Percentiles rank a stretch among this genome's conserved stretches.
Evolutionary conservation across 371 early-diverging fungal species (phyloP).

Genomic region (Mortierella sp.): DNA sequence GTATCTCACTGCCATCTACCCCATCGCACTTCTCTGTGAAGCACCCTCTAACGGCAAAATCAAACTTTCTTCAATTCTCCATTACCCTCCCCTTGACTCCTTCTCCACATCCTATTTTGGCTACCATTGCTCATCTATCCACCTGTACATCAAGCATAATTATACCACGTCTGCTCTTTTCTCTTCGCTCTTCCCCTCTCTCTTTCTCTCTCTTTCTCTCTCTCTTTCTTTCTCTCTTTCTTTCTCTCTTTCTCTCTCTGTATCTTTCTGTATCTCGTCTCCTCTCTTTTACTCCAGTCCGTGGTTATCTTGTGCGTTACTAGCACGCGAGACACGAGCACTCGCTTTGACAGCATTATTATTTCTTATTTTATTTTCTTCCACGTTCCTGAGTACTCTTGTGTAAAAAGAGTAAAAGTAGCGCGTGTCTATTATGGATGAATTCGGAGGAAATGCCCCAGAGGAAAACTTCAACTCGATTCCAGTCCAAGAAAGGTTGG

Average conservation of each 20-base stretch:
- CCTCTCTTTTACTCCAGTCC: neutral
- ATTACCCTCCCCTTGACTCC: neutral
- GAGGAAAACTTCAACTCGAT: slow-evolving; percentile 79
- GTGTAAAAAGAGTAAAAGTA: neutral
- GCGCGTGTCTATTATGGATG: slow-evolving; percentile 42
- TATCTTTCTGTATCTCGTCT: neutral
- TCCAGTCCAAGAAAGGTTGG: slow-evolving; percentile 74
- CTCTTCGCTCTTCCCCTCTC: neutral
- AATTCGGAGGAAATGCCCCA: slow-evolving; percentile 46
- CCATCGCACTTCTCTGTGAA: neutral
- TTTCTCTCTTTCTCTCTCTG: neutral
- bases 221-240: neutral
- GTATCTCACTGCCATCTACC: neutral
- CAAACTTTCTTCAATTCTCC: neutral
- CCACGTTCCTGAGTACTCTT: slow-evolving; percentile 5
- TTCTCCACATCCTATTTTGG: slow-evolving; percentile 18
- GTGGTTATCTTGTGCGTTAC: neutral
- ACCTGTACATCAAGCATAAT: neutral
- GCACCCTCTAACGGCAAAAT: neutral
- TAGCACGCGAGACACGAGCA: neutral
- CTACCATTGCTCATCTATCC: slow-evolving; percentile 3
- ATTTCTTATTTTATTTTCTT: neutral
- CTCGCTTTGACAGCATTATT: neutral
- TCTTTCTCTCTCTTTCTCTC: neutral
- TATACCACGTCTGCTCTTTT: neutral